These are phyloP conservation scores for Lolium multiflorum DNA, from an alignment of 176 grass and related monocot species.

Conservation along the genomic window DNA sequence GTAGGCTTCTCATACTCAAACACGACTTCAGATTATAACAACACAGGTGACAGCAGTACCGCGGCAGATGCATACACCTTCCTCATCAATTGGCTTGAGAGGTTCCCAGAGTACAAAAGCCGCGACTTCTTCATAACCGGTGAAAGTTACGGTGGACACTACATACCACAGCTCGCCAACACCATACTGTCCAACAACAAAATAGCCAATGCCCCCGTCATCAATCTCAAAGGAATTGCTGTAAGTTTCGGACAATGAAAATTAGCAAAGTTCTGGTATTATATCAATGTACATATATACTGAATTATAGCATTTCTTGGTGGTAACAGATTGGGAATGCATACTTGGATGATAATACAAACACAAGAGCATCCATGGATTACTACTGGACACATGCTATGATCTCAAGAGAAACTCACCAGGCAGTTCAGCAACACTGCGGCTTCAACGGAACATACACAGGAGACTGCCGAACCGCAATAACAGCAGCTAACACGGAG, in stretches of 20 bases:
- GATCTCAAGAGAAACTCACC: conserved; percentile 56
- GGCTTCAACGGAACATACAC: conserved; percentile 53
- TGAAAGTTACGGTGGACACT: conserved; percentile 68
- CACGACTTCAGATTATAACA: conserved; percentile 49
- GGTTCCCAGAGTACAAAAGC: conserved; percentile 60
- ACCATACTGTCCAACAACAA: conserved; percentile 51
- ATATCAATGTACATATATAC: conserved; percentile 12
- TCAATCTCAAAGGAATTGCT: conserved; percentile 58
- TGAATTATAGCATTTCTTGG: conserved; percentile 29
- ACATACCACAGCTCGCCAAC: conserved; percentile 67
- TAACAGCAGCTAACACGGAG: conserved; percentile 37
- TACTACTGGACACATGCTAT: conserved; percentile 70
- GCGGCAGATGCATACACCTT: conserved; percentile 59
- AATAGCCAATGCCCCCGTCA: conserved; percentile 24
- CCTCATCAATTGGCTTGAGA: conserved; percentile 65
- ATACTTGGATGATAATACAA: conserved; percentile 50
- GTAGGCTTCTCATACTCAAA: conserved; percentile 72
- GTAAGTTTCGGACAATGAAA: conserved; percentile 43
- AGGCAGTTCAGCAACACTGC: conserved; percentile 44
- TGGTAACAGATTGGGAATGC: conserved; percentile 54
- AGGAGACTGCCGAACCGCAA: conserved; percentile 5
- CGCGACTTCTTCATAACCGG: conserved; percentile 56
- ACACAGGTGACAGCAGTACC: conserved; percentile 51
- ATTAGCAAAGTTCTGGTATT: conserved; percentile 16
- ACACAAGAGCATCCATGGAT: conserved; percentile 44